phyloP scores from a whole-genome alignment of 805 yeast genomes.

The Sporopachydermia lactativora region DNA sequence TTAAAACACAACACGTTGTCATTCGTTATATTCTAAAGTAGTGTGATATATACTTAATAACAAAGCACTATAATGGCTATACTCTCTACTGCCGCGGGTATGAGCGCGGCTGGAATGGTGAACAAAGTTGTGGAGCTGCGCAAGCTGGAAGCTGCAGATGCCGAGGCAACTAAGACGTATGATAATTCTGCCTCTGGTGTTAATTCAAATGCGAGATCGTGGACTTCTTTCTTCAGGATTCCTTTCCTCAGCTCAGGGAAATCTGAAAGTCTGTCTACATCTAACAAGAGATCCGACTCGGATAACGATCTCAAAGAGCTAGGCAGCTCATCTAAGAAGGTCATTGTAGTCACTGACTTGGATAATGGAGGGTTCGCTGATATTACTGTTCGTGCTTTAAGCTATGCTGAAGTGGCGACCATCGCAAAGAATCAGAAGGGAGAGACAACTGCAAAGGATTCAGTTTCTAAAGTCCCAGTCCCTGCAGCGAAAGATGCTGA shows the following conservation, averaged over 20 bases:
- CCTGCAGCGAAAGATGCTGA: conserved; percentile 8
- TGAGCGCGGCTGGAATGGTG: not conserved
- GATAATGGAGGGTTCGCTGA: conserved; percentile 30
- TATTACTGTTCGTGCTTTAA: conserved; percentile 31
- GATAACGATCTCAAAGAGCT: conserved; percentile 1
- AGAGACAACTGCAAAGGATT: not conserved
- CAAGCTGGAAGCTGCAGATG: not conserved
- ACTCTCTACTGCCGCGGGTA: conserved; percentile 1
- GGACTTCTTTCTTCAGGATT: not conserved
- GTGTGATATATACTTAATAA: too few species aligned
- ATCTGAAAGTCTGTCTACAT: not conserved
- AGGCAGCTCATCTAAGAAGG: conserved; percentile 5
- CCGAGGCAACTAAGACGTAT: not conserved
- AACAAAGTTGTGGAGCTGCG: not conserved
- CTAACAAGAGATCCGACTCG: not conserved
- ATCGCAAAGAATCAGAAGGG: conserved; percentile 5
- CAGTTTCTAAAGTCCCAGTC: not conserved
- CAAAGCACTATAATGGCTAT: not conserved
- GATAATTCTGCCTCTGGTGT: not conserved
- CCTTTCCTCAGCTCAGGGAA: not conserved
- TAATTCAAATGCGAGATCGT: not conserved
- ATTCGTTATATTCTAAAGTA: too few species aligned
- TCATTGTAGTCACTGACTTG: conserved; percentile 10
- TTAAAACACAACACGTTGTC: too few species aligned
- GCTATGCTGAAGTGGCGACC: conserved; percentile 40